Conservation (phyloP, 2,329 filamentous ascomycete genomes). For the Diaporthe nobilis region DNA sequence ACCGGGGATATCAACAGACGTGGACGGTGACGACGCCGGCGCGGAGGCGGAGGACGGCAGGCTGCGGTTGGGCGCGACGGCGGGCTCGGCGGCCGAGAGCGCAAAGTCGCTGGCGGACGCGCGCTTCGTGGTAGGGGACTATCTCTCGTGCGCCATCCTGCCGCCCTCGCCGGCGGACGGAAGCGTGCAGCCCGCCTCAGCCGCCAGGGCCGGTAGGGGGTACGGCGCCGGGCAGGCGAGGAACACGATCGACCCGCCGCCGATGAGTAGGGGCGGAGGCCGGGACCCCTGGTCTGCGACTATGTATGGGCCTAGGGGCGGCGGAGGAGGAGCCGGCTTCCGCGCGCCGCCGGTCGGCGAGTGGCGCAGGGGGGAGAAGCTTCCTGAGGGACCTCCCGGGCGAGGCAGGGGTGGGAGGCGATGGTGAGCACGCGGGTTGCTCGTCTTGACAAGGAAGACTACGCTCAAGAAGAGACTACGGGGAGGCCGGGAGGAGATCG, state of each 20-base stretch:
- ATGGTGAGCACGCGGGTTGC: conserved; percentile 52
- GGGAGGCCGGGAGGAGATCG: neutral
- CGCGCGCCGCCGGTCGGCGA: conserved; percentile 63
- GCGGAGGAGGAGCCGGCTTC: conserved; percentile 52
- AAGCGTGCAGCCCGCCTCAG: conserved; percentile 75
- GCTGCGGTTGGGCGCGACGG: conserved; percentile 48
- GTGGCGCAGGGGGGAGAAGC: conserved; percentile 76
- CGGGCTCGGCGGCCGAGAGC: conserved; percentile 68
- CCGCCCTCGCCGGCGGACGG: conserved; percentile 80
- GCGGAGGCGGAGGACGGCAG: conserved; percentile 52
- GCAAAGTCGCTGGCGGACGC: conserved; percentile 82
- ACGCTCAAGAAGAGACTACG: neutral
- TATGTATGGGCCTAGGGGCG: conserved; percentile 38
- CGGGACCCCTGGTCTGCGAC: conserved; percentile 57
- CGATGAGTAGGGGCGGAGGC: conserved; percentile 50
- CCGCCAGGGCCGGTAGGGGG: conserved; percentile 60
- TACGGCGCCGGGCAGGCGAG: conserved; percentile 55
- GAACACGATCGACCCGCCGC: conserved; percentile 31
- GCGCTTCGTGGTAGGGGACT: conserved; percentile 91
- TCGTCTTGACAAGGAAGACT: conserved; percentile 50
- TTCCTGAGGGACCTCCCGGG: conserved; percentile 67
- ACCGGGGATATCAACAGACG: conserved; percentile 57
- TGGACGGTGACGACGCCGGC: conserved; percentile 53
- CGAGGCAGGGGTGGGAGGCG: conserved; percentile 62
- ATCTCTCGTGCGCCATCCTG: conserved; percentile 85